Evolutionary conservation across 345 rosid genomes (phyloP), one percentile per base, ranked within the genome.

Genomic region (Gynandropsis gynandra): DNA sequence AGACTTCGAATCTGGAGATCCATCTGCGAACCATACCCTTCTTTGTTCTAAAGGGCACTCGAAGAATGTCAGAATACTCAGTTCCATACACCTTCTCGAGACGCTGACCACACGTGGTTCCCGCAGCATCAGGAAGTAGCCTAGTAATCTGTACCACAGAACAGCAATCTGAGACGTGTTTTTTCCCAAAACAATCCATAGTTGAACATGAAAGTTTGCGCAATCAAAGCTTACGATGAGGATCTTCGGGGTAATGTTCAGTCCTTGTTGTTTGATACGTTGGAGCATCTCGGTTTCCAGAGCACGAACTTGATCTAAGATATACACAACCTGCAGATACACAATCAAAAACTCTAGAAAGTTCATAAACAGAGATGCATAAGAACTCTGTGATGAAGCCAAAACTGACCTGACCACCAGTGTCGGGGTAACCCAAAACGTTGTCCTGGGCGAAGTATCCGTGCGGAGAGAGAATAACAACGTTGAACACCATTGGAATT

Each of bases 381-480:
- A 14, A 29, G 0, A 44, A 50, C 8, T 32, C 24, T 9, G 15
- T 33, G 32, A 1, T 19, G 15, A 24, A 5, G 50, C 42, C 3
- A 24, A 21, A 48, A 44, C 50, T 48, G 27, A 81, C 95, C 84
- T 87, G 96, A 64, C 96, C 96, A 50, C 96, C 96, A 0, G 96
- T 87, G 62, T 87, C 96, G 16, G 96, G 96, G 75, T 87, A 87
- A 0, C 96, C 96, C 70, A 85, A 75, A 53, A 89, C 95, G 59
- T 85, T 72, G 74, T 89, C 95, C 56, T 85, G 97, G 33, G 97
- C 97, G 44, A 89, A 89, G 82, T 77, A 89, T 12, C 97, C 97
- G 49, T 89, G 97, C 7, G 95, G 95, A 33, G 95, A 66, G 66
- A 85, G 82, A 53, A 89, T 80, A 10, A 89, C 95, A 47, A 89